Conservation (phyloP, 331 rosid species). For the Phaseolus coccineus region DNA sequence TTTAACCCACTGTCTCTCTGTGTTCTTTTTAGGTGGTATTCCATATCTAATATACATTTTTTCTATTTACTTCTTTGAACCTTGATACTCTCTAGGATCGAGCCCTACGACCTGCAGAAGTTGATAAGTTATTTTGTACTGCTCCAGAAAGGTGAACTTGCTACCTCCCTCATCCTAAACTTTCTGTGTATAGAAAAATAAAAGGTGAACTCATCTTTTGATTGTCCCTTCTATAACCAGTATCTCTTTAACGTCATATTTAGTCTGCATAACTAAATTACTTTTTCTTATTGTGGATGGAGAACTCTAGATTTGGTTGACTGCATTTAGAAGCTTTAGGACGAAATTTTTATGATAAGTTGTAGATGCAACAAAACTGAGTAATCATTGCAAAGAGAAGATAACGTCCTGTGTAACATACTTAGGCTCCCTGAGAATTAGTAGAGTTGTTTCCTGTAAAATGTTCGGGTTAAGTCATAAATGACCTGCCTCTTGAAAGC, state of each 20-base stretch:
- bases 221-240: not conserved
- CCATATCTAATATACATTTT: constrained; percentile 31
- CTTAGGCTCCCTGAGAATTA: constrained; percentile 29
- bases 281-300: constrained; percentile 18
- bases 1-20: not conserved
- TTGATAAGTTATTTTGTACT: constrained; percentile 81
- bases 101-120: constrained; percentile 73
- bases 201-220: constrained; percentile 49
- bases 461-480: not conserved
- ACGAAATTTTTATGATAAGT: constrained; percentile 8
- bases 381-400: constrained; percentile 29
- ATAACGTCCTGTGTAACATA: constrained; percentile 27
- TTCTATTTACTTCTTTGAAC: constrained; percentile 44
- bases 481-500: constrained; percentile 30
- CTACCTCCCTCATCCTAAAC: not conserved
- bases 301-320: constrained; percentile 29
- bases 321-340: constrained; percentile 20
- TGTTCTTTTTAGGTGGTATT: constrained; percentile 38
- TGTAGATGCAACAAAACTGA: not conserved
- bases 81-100: constrained; percentile 72
- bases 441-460: constrained; percentile 12
- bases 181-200: constrained; percentile 34
- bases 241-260: constrained; percentile 27
- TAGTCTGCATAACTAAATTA: constrained; percentile 21
- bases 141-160: constrained; percentile 87